Base-by-base conservation (phyloP, 1,139 yeast genomes). In the Hemisphaericaspora subhashii region DNA sequence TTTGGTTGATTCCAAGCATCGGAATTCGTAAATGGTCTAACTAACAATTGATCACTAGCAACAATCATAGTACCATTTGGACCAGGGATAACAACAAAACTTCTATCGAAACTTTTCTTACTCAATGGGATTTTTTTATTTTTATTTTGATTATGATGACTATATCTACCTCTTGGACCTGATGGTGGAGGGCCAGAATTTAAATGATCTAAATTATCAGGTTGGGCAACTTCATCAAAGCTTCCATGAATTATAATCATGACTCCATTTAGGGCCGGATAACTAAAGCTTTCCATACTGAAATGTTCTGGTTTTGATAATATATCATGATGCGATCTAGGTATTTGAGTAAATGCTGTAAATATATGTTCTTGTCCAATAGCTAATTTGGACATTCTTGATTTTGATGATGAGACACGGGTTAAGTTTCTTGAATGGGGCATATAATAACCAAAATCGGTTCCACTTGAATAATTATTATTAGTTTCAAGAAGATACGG, bases 21-120 rank as follows among this genome's bases (percentile, higher is more conserved):
- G 5, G 66, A 57, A 4, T 78, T 82, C 1, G 84, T 72, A 46
- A 66, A 77, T 3, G 84, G 76, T 46, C 96, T 77, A 1, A 92
- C 64, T 6, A 81, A 72, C 39, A 90, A 68, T 54, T 86, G 62
- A 60, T 92, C 98, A 36, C 95, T 83, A 11, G 96, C 96, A 24
- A 92, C 81, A 15, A 90, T 71, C 72, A 87, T 81, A 31, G 79
- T 66, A 4, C 87, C 88, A 46, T 74, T 72, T 13, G 82, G 78
- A 2, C 81, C 83, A 1, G 92, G 94, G 4, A 86, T 79, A 22
- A 88, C 78, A n/a, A 87, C 71, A 58, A 92, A 82, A 0, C 84
- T 74, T 55, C 98, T 75, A 60, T 92, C 98, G 60, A 92, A 92
- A n/a, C 92, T 79, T 56, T 92, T 83, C 46, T 71, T 69, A 20